A percentile compares a stretch with the other conserved stretches of the same genome.
These are phyloP conservation scores for Pseudocercospora ulei DNA, from an alignment of 2,329 filamentous ascomycete genomes.

Conservation along the genomic window DNA sequence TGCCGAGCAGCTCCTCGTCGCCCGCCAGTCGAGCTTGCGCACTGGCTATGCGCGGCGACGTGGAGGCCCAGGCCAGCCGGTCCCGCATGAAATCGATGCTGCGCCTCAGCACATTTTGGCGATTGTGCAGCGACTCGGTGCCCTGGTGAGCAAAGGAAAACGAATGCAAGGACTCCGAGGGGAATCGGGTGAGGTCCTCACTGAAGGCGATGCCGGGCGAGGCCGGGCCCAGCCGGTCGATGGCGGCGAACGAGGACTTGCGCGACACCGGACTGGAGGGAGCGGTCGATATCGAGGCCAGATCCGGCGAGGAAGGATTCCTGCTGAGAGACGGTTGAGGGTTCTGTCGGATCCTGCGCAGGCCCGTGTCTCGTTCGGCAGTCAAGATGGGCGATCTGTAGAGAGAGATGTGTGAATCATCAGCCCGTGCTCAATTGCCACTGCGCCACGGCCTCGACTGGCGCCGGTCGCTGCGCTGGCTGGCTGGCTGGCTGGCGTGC, in stretches of 20 bases:
- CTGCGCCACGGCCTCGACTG: slow-evolving; percentile 5
- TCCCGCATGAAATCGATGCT: slow-evolving; percentile 96
- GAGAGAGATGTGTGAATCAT: slow-evolving; percentile 11
- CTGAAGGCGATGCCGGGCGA: slow-evolving; percentile 63
- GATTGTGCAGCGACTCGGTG: slow-evolving; percentile 69
- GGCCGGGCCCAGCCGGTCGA: slow-evolving; percentile 52
- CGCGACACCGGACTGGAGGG: slow-evolving; percentile 60
- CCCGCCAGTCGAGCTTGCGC: slow-evolving; percentile 74
- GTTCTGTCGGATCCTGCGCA: slow-evolving; percentile 80
- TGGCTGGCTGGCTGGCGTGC: not conserved
- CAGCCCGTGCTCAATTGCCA: slow-evolving; percentile 13
- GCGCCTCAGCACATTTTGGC: slow-evolving; percentile 84
- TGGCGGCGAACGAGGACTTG: slow-evolving; percentile 41
- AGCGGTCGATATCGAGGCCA: slow-evolving; percentile 61
- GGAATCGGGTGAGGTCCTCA: slow-evolving; percentile 86
- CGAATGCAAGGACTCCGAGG: slow-evolving; percentile 90
- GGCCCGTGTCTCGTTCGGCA: slow-evolving; percentile 49
- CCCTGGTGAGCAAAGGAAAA: slow-evolving; percentile 97
- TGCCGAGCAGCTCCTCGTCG: slow-evolving; percentile 76
- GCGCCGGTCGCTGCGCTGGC: not conserved
- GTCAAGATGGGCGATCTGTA: slow-evolving; percentile 67
- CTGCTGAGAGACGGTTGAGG: slow-evolving; percentile 52
- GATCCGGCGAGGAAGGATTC: slow-evolving; percentile 52
- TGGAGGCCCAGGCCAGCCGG: slow-evolving; percentile 69
- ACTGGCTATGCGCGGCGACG: slow-evolving; percentile 65